Evolutionary conservation across 2,329 filamentous ascomycete genomes (phyloP).

Genomic region (Ophiostoma sp.): DNA sequence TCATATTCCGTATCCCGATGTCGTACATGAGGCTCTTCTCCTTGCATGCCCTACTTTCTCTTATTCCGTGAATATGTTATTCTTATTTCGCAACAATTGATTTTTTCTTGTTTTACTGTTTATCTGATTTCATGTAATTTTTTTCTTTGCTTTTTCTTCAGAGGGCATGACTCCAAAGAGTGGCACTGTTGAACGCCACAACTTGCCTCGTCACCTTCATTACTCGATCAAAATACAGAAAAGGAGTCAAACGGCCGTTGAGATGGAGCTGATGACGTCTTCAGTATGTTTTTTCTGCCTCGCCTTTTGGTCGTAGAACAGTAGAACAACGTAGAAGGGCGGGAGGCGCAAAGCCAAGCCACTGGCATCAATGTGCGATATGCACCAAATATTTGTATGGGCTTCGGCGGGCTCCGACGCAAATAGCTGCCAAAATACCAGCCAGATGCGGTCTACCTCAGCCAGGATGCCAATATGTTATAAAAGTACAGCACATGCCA

Average conservation of each 20-base stretch:
- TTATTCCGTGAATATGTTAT: background rate
- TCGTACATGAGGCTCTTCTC: background rate
- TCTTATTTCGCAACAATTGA: background rate
- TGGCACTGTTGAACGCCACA: background rate
- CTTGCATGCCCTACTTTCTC: background rate
- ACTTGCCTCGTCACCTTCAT: background rate
- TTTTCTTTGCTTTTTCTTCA: background rate
- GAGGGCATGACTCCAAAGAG: background rate
- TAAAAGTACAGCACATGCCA: background rate
- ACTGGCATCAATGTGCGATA: background rate
- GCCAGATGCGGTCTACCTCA: background rate
- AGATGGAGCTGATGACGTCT: background rate
- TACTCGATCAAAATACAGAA: background rate
- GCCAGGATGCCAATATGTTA: background rate
- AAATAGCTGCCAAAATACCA: background rate
- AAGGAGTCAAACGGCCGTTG: background rate
- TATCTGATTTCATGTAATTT: background rate
- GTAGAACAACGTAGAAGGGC: constrained; percentile 4
- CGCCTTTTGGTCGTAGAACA: background rate
- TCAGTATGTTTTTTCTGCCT: background rate
- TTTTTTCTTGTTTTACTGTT: background rate
- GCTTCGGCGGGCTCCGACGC: constrained; percentile 16
- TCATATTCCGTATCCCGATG: background rate
- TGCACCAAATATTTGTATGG: background rate
- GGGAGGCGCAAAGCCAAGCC: background rate